Evolutionary conservation across 768 basidiomycete species (phyloP), one percentile per base, ranked within the genome.

Genomic region (Piloderma croceum): DNA sequence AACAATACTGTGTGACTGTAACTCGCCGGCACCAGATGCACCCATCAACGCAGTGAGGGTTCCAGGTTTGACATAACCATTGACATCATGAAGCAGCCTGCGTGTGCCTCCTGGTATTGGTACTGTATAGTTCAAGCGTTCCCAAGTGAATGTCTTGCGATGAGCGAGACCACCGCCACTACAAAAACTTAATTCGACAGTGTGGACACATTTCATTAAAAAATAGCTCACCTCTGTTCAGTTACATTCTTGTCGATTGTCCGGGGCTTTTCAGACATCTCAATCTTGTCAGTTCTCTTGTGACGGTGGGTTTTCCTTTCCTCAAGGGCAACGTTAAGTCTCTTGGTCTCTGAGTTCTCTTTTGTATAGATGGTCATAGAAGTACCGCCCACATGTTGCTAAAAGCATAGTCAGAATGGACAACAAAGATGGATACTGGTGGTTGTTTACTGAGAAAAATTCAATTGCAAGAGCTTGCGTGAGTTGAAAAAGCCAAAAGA

Each of bases 21-120:
- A 66, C 65, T 51, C 55, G 63, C 81, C 83, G 31, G 85, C 85
- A 38, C 86, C 86, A 43, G 80, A 82, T 11, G 83, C 83, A 45
- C 90, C 90, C 88, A 93, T 90, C 7, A 93, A 70, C 1, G 89
- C 90, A 0, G 90, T 90, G 45, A 91, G 59, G n/a, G 81, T 88
- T 3, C 89, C 90, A 7, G 90, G 90, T 50, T 82, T 83, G 31
- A 89, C 84, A 53, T 80, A 90, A 0, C 89, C 89, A 46, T 70
- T 74, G 13, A 91, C 77, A 47, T 88, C 79, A 50, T 89, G 77
- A 25, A 91, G 71, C 7, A 91, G 67, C 31, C 76, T 71, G 6
- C 64, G 69, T 11, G 67, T 69, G 6, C 83, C 83, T 19, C 71
- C 72, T 1, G 77, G 68, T 0, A 81, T 74, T 29, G 83, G 86